Evolutionary conservation across 2,329 filamentous ascomycete genomes (phyloP).

Genomic region (Aaosphaeria arxii): DNA sequence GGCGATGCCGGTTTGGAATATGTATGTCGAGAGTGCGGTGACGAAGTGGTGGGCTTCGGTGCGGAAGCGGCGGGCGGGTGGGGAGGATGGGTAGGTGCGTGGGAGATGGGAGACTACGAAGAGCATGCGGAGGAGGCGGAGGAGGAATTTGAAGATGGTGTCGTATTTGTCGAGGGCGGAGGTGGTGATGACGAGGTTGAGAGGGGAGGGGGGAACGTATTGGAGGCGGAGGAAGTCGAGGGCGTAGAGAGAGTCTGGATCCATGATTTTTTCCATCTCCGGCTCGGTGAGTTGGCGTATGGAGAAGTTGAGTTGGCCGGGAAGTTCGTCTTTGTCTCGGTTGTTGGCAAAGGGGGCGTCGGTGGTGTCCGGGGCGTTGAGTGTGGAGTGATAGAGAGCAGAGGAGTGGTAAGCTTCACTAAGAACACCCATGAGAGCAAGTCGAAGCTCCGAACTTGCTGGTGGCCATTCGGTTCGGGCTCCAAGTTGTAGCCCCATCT

Average conservation of each 20-base stretch:
- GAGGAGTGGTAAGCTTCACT: constrained; percentile 65
- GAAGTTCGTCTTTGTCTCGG: constrained; percentile 35
- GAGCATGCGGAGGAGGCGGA: constrained; percentile 75
- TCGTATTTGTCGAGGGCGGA: constrained; percentile 77
- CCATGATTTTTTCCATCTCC: constrained; percentile 79
- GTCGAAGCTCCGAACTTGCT: constrained; percentile 85
- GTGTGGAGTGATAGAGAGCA: constrained; percentile 23
- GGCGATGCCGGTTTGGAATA: constrained; percentile 74
- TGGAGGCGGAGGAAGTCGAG: constrained; percentile 90
- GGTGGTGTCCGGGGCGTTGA: neutral
- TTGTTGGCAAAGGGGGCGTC: neutral
- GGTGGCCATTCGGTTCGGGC: constrained; percentile 85
- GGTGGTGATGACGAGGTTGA: constrained; percentile 71
- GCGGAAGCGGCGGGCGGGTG: constrained; percentile 51
- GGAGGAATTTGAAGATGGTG: constrained; percentile 73
- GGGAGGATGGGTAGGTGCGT: constrained; percentile 16
- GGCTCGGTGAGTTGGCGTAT: constrained; percentile 70
- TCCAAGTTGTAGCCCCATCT: constrained; percentile 80
- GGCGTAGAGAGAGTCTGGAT: constrained; percentile 78
- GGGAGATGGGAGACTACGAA: constrained; percentile 59
- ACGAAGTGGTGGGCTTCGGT: constrained; percentile 80
- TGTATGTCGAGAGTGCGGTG: constrained; percentile 68
- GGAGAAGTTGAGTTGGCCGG: constrained; percentile 61
- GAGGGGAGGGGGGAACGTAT: constrained; percentile 71
- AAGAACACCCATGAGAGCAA: constrained; percentile 83